phyloP scores from a whole-genome alignment of 805 yeast genomes.

The Kodamaea restingae region DNA sequence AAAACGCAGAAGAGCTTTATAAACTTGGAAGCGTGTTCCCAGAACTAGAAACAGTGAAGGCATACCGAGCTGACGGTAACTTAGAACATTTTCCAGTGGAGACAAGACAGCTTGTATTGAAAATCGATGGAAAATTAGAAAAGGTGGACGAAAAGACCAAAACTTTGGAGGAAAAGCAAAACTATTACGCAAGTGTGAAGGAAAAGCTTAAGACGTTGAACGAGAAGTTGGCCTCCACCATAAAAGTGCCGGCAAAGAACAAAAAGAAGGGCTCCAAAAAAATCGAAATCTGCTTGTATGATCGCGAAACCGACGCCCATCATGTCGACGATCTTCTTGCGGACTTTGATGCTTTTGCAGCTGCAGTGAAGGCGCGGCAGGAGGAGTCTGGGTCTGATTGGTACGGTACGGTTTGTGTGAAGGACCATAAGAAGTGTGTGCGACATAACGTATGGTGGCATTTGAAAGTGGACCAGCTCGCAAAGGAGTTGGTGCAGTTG shows the following conservation, averaged over 20 bases:
- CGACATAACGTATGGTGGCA: conserved; percentile 53
- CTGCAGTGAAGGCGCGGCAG: conserved; percentile 5
- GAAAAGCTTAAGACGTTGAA: conserved; percentile 36
- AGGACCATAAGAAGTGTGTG: conserved; percentile 53
- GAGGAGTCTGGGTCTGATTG: conserved; percentile 14
- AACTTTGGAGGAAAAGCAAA: conserved; percentile 14
- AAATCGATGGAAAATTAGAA: conserved; percentile 16
- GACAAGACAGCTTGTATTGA: conserved; percentile 17
- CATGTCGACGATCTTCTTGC: background rate
- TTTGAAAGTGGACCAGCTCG: conserved; percentile 30
- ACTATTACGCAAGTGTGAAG: conserved; percentile 26
- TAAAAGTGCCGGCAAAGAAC: conserved; percentile 9
- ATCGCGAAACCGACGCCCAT: conserved; percentile 16
- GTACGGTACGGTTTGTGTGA: conserved; percentile 38
- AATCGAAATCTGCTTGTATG: conserved; percentile 54
- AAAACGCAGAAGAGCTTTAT: conserved; percentile 18
- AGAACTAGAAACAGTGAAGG: conserved; percentile 29
- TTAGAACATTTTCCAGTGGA: conserved; percentile 17
- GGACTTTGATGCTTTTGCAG: conserved; percentile 3
- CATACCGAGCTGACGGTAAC: conserved; percentile 15
- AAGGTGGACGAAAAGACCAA: conserved; percentile 12
- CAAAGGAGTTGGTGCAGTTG: conserved; percentile 30
- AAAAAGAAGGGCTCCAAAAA: conserved; percentile 25
- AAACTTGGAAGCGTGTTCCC: conserved; percentile 41
- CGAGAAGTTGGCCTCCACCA: conserved; percentile 22